These are phyloP conservation scores for Epichloe sibirici DNA, from an alignment of 2,329 filamentous ascomycete genomes.

Conservation along the genomic window DNA sequence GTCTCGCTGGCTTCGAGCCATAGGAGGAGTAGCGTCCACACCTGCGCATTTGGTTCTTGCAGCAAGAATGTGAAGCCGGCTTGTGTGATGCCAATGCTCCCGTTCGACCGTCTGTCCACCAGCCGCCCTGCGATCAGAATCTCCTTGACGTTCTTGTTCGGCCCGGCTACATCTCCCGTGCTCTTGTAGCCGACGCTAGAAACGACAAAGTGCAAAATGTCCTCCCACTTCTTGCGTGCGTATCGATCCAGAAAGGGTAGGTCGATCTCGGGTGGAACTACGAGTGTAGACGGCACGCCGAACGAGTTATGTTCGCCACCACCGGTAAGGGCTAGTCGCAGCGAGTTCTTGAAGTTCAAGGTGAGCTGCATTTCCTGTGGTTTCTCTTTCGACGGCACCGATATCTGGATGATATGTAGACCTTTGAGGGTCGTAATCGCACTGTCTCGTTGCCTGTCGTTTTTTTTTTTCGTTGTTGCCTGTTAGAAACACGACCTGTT, in stretches of 20 bases:
- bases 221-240: slow-evolving; percentile 85
- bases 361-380: slow-evolving; percentile 65
- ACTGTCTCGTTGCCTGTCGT: slow-evolving; percentile 61
- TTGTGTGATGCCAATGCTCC: slow-evolving; percentile 73
- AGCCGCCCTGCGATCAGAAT: slow-evolving; percentile 71
- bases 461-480: slow-evolving; percentile 1
- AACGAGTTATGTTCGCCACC: slow-evolving; percentile 80
- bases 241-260: slow-evolving; percentile 69
- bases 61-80: slow-evolving; percentile 89
- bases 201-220: slow-evolving; percentile 91
- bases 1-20: slow-evolving; percentile 76
- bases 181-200: slow-evolving; percentile 51
- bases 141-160: slow-evolving; percentile 71
- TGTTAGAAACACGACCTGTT: background rate
- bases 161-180: slow-evolving; percentile 35
- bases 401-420: slow-evolving; percentile 73
- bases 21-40: slow-evolving; percentile 88
- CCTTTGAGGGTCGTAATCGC: slow-evolving; percentile 69
- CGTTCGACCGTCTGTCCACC: slow-evolving; percentile 53
- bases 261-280: slow-evolving; percentile 51
- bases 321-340: slow-evolving; percentile 79
- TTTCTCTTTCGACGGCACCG: slow-evolving; percentile 45
- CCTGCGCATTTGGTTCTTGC: slow-evolving; percentile 90
- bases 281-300: slow-evolving; percentile 64
- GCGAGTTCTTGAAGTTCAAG: slow-evolving; percentile 68